Conservation (phyloP, 73 alveolate species). For the Stentor roeselii region DNA sequence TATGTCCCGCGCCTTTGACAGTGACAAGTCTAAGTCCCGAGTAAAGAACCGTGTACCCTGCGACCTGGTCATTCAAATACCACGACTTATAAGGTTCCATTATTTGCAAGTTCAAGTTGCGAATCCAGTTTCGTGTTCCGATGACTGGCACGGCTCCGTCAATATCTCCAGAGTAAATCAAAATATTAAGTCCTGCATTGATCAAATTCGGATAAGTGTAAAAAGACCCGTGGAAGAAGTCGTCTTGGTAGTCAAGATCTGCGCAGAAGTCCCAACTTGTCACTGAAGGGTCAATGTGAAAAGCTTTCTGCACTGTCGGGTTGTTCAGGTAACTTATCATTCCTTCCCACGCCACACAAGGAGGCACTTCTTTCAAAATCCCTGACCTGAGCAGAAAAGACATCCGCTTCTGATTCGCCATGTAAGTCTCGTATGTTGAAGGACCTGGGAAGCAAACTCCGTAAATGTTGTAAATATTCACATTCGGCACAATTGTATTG, state of each 20-base stretch:
- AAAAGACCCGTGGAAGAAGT: slow-evolving; percentile 33
- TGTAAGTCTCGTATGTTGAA: too few species aligned
- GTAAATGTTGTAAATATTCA: slow-evolving; percentile 40
- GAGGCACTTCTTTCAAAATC: slow-evolving; percentile 38
- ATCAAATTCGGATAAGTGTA: slow-evolving; percentile 46
- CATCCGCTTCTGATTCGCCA: too few species aligned
- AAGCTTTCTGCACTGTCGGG: slow-evolving; percentile 21
- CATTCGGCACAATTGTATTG: too few species aligned
- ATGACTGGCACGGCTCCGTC: slow-evolving; percentile 73
- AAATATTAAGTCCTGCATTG: slow-evolving; percentile 47
- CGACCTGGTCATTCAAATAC: too few species aligned
- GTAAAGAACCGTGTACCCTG: slow-evolving; percentile 24
- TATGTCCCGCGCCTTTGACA: slow-evolving; percentile 87
- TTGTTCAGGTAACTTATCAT: slow-evolving; percentile 19
- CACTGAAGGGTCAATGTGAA: not conserved
- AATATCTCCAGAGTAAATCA: slow-evolving; percentile 69
- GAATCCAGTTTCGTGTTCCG: slow-evolving; percentile 69
- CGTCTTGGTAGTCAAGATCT: not conserved
- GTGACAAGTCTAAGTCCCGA: slow-evolving; percentile 64
- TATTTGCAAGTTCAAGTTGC: slow-evolving; percentile 38
- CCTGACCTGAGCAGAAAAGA: too few species aligned
- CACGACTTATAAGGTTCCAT: slow-evolving; percentile 25
- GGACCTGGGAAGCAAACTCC: too few species aligned
- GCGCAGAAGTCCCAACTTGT: slow-evolving; percentile 25
- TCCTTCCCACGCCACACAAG: slow-evolving; percentile 50